Base-by-base conservation (phyloP, 208 protist genomes). In the Borovskyia barvae region DNA sequence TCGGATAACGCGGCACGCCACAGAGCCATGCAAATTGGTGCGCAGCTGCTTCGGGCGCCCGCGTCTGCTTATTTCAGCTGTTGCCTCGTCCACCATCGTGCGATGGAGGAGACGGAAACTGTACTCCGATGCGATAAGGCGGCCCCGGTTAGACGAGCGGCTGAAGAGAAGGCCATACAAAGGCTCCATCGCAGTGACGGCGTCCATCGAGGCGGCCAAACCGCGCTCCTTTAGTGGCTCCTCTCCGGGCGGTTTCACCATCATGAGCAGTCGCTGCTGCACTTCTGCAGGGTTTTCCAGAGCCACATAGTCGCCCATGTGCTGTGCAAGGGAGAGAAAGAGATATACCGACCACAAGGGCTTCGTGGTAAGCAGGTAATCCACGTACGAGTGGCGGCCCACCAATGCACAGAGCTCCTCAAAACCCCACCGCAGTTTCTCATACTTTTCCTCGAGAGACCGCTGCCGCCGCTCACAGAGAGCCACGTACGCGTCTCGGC, bases 401-500 rank as follows among this genome's bases (percentile, higher is more conserved):
- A 57, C 59, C 20, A 95, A 45, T 19, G 65, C 77, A 40, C 82
- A 75, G n/a, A 93, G 40, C 61, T 95, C 89, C 35, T 84, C 46
- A 22, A 77, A 69, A 64, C 83, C 91, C 89, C 85, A 93, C 73
- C 88, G 79, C 14, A 95, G 66, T 63, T 95, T 95, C 53, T 90
- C 81, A 58, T 93, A 93, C 69, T 92, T 92, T 58, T 95, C 85
- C 64, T 94, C 80, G 15, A 90, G 66, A 0, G 88, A 94, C 12
- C 33, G 36, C 28, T 86, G 78, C 0, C 85, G 68, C 14, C 75
- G 53, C 15, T 57, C 35, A 48, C 66, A 68, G 12, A 80, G 59
- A 29, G 63, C 43, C 51, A 91, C 82, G 50, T 80, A 92, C 3
- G 55, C 64, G 61, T 92, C 73, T 8, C 89, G 80, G 24, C 89